Base-by-base conservation (phyloP, 2,329 filamentous ascomycete species). In the Monosporascus sp. region DNA sequence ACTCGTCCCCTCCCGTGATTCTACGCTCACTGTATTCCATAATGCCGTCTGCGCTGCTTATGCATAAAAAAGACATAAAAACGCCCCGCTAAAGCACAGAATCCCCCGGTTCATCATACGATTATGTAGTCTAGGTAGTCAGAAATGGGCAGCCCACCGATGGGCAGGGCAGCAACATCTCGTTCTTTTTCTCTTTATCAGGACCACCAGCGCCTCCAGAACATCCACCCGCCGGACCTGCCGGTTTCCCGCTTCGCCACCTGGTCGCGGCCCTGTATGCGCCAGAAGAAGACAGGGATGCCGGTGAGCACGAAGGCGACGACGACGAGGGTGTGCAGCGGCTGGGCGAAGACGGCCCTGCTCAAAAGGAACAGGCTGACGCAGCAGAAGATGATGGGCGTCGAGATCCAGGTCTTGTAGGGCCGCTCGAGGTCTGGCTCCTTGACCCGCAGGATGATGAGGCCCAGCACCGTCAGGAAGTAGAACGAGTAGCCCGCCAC, bases 401-500 rank as follows among this genome's bases (percentile, higher is more conserved):
- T 99, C 1, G 87, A 88, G 66, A 99, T 96, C 94, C 93, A 99
- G 3, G 92, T 96, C 69, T 85, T 87, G 73, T 99, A 99, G 1
- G 94, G 93, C 26, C 94, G 77, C 69, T 97, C 91, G 46, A 99
- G 80, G 57, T 86, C 79, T 4, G 94, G 94, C 70, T 99, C 94
- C 57, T 82, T 83, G 31, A 97, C 90, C 31, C 94, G 82, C 57
- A 99, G 78, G 50, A 99, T 83, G 58, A 99, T 97, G 48, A 99
- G 79, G 0, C 94, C 94, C 0, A 99, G 82, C 0, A 99, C 94
- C 0, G 93, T 95, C 52, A 96, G 76, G 71, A 99, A 99, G 75
- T 99, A 99, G 69, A 99, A 99, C 0, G 90, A 90, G 70, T 99
- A 99, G 16, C 92, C 92, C 0, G 94, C 94, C 14, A 99, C 94